Evolutionary conservation across 1,284 basidiomycete species (phyloP).

Genomic region (Agroathelia rolfsii): DNA sequence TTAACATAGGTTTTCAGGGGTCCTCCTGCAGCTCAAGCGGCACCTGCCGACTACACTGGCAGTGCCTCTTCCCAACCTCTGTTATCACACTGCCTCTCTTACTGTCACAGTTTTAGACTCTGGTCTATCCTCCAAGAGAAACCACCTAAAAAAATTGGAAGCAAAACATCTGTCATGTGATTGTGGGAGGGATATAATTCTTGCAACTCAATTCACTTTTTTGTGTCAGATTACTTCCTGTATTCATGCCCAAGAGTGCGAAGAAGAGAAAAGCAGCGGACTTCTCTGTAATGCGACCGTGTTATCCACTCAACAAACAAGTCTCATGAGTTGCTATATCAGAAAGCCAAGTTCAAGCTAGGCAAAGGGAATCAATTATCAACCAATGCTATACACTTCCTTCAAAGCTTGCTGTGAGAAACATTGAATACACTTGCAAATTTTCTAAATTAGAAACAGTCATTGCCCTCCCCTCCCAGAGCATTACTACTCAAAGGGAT

Average conservation of each 20-base stretch:
- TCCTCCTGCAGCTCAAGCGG: too few relatives aligned
- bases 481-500: constrained; percentile 50
- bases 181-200: neutral
- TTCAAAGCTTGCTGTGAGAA: constrained; percentile 84
- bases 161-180: neutral
- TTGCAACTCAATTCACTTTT: neutral
- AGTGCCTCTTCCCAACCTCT: too few relatives aligned
- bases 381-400: constrained; percentile 87
- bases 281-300: constrained; percentile 51
- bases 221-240: neutral
- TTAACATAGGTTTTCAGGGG: too few relatives aligned
- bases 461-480: constrained; percentile 84
- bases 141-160: neutral
- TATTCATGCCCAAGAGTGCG: constrained; percentile 71
- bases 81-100: too few relatives aligned
- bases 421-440: constrained; percentile 14
- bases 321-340: constrained; percentile 11
- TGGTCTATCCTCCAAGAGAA: too few relatives aligned
- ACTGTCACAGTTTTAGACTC: too few relatives aligned
- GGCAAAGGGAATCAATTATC: constrained; percentile 86
- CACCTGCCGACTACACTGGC: too few relatives aligned
- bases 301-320: constrained; percentile 3
- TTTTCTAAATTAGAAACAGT: constrained; percentile 35
- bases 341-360: constrained; percentile 96
- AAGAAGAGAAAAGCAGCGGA: constrained; percentile 86